Conservation (phyloP, 1,139 yeast species). For the Nakaseomyces glabratus region DNA sequence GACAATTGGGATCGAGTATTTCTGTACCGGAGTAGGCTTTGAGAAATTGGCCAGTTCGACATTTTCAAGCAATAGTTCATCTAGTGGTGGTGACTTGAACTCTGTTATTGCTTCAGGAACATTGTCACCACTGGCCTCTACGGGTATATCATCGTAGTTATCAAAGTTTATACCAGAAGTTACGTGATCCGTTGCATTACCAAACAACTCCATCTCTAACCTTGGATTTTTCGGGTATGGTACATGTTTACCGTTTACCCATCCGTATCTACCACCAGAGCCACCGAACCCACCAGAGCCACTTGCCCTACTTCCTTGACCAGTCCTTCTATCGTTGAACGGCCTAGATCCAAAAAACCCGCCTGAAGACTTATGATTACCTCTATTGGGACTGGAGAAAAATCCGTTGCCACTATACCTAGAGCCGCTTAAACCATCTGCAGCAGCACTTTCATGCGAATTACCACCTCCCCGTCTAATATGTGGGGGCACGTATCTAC, state of each 20-base stretch:
- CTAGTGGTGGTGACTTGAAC: conserved; percentile 88
- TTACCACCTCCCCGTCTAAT: neutral
- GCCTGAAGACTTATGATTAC: conserved; percentile 14
- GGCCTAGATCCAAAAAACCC: conserved; percentile 9
- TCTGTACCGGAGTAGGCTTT: conserved; percentile 96
- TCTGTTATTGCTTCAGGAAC: conserved; percentile 87
- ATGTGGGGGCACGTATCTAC: conserved; percentile 6
- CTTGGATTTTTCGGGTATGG: conserved; percentile 68
- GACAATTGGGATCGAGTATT: conserved; percentile 94
- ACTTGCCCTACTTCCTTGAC: conserved; percentile 15
- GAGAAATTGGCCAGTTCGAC: conserved; percentile 78
- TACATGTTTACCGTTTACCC: conserved; percentile 79
- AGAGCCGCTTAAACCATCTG: neutral
- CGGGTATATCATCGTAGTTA: conserved; percentile 95
- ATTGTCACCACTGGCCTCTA: conserved; percentile 88
- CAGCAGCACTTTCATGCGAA: neutral
- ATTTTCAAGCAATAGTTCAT: conserved; percentile 74
- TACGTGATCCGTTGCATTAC: conserved; percentile 74
- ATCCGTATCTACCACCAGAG: conserved; percentile 33
- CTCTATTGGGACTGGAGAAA: conserved; percentile 3
- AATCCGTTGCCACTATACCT: conserved; percentile 1
- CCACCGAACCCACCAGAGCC: conserved; percentile 11
- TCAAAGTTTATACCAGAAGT: conserved; percentile 96
- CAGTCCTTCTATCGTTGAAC: conserved; percentile 11
- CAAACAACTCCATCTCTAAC: conserved; percentile 74